Base-by-base conservation (phyloP, 2,329 filamentous ascomycete species). In the Aspergillus fructus region DNA sequence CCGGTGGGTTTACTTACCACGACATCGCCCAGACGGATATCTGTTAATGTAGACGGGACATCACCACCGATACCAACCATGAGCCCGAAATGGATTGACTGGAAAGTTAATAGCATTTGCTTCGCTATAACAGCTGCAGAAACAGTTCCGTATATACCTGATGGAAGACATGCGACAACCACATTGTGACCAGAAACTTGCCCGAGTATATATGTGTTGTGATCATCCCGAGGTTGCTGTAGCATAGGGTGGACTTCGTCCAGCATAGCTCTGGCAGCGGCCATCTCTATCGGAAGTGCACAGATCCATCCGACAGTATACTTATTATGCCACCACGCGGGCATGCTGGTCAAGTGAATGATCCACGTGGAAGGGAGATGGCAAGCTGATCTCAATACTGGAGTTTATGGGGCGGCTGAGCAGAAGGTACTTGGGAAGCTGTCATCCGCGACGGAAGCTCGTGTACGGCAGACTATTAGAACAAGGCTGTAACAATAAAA, bases 231-330 rank as follows among this genome's bases (percentile, higher is more conserved):
- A 3, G 21, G 19, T 5, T 34, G 21, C 2, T 47, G 48, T 4
- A 51, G 30, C n/a, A 23, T 34, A 5, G 17, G 19, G 27, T 55
- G 49, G 13, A 17, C 19, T 21, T 55, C 39, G 24, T 63, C 51
- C 13, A 57, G 37, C 54, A 63, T 53, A 7, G 49, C 39, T 39
- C 12, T 33, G 11, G 50, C 56, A 5, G 52, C 47, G 3, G 54
- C 47, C 46, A 53, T 51, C 45, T 61, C 56, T 21, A 59, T 17
- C 2, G 59, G 54, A 1, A 61, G 46, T 3, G 59, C 59, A 49
- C 57, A 59, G 8, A 59, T 50, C 57, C 60, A 62, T 13, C 45
- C 54, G 27, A 62, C 48, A 33, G 54, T 59, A 40, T 62, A 59
- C 13, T 61, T 49, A 24, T 24, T 24, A 24, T 24, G 23, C 23